Percentiles rank a stretch among this genome's conserved stretches.
These are phyloP conservation scores for Trichoderma semiorbis DNA, from an alignment of 2,329 filamentous ascomycete genomes.

Conservation along the genomic window DNA sequence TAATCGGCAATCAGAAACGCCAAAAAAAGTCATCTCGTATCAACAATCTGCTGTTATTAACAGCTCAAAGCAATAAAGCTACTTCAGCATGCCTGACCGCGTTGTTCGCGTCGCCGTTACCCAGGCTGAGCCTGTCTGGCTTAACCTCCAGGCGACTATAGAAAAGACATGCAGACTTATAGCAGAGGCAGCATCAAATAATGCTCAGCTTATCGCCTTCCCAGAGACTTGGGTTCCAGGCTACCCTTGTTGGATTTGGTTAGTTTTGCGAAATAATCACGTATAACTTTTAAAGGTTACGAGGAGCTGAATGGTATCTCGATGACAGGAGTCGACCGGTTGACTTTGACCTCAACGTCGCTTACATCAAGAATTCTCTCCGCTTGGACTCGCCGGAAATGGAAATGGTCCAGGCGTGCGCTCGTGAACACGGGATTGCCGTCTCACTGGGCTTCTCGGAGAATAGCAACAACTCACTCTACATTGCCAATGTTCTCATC, in stretches of 20 bases:
- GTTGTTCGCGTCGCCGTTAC: neutral
- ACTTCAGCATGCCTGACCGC: neutral
- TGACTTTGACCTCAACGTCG: constrained; percentile 1
- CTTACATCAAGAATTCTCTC: constrained; percentile 12
- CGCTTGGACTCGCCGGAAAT: neutral
- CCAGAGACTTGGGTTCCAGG: constrained; percentile 8
- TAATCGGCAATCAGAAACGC: neutral
- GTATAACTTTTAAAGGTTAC: neutral
- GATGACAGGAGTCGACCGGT: neutral
- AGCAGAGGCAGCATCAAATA: neutral
- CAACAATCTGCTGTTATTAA: neutral
- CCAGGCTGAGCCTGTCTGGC: constrained; percentile 3
- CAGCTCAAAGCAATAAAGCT: neutral
- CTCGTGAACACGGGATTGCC: neutral
- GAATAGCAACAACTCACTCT: constrained; percentile 6
- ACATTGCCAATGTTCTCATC: neutral
- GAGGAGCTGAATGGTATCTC: neutral
- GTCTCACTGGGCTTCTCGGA: constrained; percentile 2
- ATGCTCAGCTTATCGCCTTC: neutral
- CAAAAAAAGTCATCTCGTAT: neutral
- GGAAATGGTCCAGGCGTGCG: constrained; percentile 1
- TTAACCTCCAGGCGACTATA: neutral
- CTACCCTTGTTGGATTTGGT: constrained; percentile 14
- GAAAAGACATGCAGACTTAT: constrained; percentile 9
- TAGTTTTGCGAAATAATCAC: neutral